These are phyloP conservation scores for Calonectria hawksworthii DNA, from an alignment of 2,329 filamentous ascomycete genomes.

Conservation along the genomic window DNA sequence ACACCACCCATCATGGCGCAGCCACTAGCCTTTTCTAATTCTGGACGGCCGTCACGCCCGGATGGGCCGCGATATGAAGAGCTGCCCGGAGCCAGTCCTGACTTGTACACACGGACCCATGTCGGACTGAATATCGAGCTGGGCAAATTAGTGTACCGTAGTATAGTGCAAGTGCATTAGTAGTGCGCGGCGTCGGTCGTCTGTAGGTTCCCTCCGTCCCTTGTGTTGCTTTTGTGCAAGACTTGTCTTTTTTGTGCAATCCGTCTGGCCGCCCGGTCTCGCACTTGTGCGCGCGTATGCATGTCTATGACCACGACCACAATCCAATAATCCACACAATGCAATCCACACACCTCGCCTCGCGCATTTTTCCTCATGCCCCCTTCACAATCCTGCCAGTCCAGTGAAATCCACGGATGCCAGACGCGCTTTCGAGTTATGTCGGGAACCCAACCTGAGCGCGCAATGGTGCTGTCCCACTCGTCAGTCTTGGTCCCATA, in stretches of 20 bases:
- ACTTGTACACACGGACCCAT: constrained; percentile 43
- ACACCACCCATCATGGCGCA: constrained; percentile 51
- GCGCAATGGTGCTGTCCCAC: constrained; percentile 41
- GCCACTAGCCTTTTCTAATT: constrained; percentile 54
- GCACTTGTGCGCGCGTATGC: constrained; percentile 26
- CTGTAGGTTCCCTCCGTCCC: constrained; percentile 20
- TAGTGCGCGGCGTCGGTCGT: constrained; percentile 12
- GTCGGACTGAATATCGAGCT: constrained; percentile 47
- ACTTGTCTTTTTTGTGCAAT: constrained; percentile 21
- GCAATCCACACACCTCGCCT: constrained; percentile 14
- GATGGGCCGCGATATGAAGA: constrained; percentile 48
- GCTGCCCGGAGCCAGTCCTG: constrained; percentile 36
- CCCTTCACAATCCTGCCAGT: constrained; percentile 2
- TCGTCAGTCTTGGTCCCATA: constrained; percentile 39
- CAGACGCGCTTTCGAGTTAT: constrained; percentile 45
- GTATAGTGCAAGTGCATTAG: constrained; percentile 27
- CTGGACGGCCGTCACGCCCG: constrained; percentile 48
- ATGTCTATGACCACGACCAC: constrained; percentile 22
- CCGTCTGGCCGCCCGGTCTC: constrained; percentile 6
- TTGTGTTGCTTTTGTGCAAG: constrained; percentile 31
- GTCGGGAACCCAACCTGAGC: constrained; percentile 37
- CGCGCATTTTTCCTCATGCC: neutral
- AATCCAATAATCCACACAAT: constrained; percentile 26
- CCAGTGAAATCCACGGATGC: constrained; percentile 34
- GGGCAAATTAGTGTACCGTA: constrained; percentile 46